Conservation (phyloP, 78 protist genomes). For the Dictyostelium intermedium region DNA sequence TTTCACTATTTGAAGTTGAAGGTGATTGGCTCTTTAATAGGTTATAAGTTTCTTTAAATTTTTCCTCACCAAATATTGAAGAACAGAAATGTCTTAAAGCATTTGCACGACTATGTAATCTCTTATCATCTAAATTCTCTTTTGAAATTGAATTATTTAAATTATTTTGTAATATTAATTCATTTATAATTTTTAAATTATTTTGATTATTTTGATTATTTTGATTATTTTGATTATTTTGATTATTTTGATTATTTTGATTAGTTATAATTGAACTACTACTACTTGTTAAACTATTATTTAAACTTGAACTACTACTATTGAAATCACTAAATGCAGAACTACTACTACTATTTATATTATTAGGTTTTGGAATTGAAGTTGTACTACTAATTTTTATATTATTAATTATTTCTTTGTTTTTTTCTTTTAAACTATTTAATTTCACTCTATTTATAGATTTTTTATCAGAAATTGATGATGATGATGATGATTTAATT, state of each 20-base stretch:
- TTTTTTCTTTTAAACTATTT: conserved; percentile 11
- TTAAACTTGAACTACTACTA: neutral
- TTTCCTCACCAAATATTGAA: neutral
- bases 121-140: neutral
- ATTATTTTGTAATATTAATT: neutral
- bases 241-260: neutral
- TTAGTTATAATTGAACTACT: neutral
- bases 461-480: neutral
- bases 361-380: neutral
- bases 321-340: neutral
- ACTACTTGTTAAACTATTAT: neutral
- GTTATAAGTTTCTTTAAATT: neutral
- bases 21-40: neutral
- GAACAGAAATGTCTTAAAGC: neutral
- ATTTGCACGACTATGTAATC: neutral
- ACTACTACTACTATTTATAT: neutral
- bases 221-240: neutral
- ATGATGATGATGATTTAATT: neutral
- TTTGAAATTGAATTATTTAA: neutral
- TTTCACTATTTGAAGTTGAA: neutral
- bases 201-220: neutral
- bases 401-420: neutral
- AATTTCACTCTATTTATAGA: neutral
- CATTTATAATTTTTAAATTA: neutral
- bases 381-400: neutral